phyloP scores from a whole-genome alignment of 176 grass and related monocot species.

The Secale cereale region DNA sequence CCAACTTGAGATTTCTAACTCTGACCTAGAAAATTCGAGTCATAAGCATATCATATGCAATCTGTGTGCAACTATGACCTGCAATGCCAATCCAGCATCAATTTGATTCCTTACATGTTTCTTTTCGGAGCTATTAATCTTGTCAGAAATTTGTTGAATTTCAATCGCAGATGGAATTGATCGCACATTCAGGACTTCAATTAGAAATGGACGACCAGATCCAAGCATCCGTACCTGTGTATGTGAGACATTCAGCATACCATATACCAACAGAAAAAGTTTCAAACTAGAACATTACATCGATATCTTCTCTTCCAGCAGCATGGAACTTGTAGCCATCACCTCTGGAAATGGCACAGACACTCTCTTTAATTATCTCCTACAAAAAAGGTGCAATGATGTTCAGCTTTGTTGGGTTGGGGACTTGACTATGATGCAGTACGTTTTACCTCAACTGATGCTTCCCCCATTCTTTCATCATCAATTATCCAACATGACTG shows the following conservation, averaged over 20 bases:
- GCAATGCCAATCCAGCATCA: neutral
- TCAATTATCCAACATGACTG: slow-evolving; percentile 97
- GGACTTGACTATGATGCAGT: neutral
- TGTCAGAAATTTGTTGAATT: slow-evolving; percentile 72
- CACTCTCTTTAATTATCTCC: slow-evolving; percentile 84
- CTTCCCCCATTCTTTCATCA: slow-evolving; percentile 99
- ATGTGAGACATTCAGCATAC: slow-evolving; percentile 30
- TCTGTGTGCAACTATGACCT: neutral
- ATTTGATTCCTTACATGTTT: slow-evolving; percentile 64
- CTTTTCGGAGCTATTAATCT: slow-evolving; percentile 71
- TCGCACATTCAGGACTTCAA: slow-evolving; percentile 75
- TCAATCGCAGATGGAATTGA: slow-evolving; percentile 59
- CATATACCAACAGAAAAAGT: slow-evolving; percentile 9
- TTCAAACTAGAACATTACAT: slow-evolving; percentile 57
- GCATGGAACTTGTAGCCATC: slow-evolving; percentile 93
- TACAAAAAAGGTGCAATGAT: slow-evolving; percentile 20
- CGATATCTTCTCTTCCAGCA: slow-evolving; percentile 97
- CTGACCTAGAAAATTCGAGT: slow-evolving; percentile 49
- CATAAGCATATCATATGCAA: slow-evolving; percentile 18
- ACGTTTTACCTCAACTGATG: slow-evolving; percentile 83
- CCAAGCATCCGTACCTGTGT: slow-evolving; percentile 92
- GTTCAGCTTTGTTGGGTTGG: slow-evolving; percentile 18
- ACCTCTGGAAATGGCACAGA: slow-evolving; percentile 53
- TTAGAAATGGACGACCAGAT: slow-evolving; percentile 91
- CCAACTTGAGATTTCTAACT: slow-evolving; percentile 78